These are phyloP conservation scores for Cinnamomum micranthum DNA, from an alignment of 164 flowering plant species.

Conservation along the genomic window DNA sequence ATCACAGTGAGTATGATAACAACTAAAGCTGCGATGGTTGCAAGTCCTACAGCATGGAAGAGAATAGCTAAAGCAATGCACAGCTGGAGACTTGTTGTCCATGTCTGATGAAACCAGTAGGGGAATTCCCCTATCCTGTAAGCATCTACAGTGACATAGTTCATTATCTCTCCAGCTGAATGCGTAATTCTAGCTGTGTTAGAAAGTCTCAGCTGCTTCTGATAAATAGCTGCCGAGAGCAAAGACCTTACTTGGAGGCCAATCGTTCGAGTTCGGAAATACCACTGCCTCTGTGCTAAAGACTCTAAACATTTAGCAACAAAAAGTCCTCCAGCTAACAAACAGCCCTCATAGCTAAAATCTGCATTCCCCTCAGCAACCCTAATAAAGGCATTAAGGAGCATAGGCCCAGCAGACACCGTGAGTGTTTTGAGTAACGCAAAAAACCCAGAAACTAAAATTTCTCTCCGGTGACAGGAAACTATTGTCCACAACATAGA, in stretches of 20 bases:
- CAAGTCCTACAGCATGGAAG: slow-evolving; percentile 45
- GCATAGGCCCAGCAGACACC: slow-evolving; percentile 46
- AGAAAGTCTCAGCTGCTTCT: slow-evolving; percentile 57
- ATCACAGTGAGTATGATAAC: slow-evolving; percentile 49
- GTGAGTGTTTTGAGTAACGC: slow-evolving; percentile 48
- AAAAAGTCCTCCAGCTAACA: slow-evolving; percentile 36
- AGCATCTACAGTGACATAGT: slow-evolving; percentile 64
- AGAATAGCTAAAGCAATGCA: slow-evolving; percentile 48
- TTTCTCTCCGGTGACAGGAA: slow-evolving; percentile 37
- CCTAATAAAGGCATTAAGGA: slow-evolving; percentile 59
- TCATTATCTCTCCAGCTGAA: slow-evolving; percentile 64
- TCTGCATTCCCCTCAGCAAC: slow-evolving; percentile 50
- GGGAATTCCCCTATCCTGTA: slow-evolving; percentile 71
- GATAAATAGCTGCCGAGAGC: slow-evolving; percentile 59
- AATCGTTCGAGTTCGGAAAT: slow-evolving; percentile 42
- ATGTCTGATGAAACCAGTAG: slow-evolving; percentile 66
- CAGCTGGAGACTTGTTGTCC: slow-evolving; percentile 60
- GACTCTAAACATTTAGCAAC: slow-evolving; percentile 54
- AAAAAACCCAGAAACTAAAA: slow-evolving; percentile 54
- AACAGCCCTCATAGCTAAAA: slow-evolving; percentile 49
- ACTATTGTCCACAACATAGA: slow-evolving; percentile 38
- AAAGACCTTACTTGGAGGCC: slow-evolving; percentile 58
- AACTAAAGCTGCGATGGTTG: slow-evolving; percentile 48
- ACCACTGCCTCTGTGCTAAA: slow-evolving; percentile 63
- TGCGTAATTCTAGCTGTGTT: slow-evolving; percentile 41